Evolutionary conservation across 2,329 filamentous ascomycete genomes (phyloP).

Genomic region (Talaromyces verruculosus): DNA sequence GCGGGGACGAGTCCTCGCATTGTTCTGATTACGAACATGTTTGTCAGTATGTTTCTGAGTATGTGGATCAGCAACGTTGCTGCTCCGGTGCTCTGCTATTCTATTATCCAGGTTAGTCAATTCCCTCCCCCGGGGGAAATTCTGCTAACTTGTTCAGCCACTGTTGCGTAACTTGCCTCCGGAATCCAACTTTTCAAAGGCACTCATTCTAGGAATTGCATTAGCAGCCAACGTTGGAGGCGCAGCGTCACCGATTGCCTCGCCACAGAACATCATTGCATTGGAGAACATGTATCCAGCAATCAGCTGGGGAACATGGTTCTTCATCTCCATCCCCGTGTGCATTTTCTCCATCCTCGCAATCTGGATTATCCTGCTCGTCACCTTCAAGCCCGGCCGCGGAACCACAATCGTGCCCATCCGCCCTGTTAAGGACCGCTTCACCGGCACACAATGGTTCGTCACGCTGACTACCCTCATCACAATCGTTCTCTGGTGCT

Average conservation of each 20-base stretch:
- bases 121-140: background rate
- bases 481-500: conserved; percentile 91
- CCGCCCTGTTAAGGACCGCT: conserved; percentile 81
- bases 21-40: conserved; percentile 96
- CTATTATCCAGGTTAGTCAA: conserved; percentile 78
- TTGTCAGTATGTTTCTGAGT: conserved; percentile 93
- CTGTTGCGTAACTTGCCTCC: conserved; percentile 89
- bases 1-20: conserved; percentile 86
- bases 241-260: conserved; percentile 94
- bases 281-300: conserved; percentile 91
- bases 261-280: conserved; percentile 95
- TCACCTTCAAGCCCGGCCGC: conserved; percentile 79
- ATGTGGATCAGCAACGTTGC: conserved; percentile 99
- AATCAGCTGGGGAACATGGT: conserved; percentile 94
- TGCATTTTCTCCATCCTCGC: conserved; percentile 83
- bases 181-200: conserved; percentile 91
- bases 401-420: conserved; percentile 91
- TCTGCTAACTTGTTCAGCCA: conserved; percentile 55
- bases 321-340: conserved; percentile 91
- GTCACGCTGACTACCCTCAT: conserved; percentile 77
- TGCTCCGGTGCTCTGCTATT: conserved; percentile 93
- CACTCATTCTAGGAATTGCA: conserved; percentile 91
- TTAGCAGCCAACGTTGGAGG: conserved; percentile 94
- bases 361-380: conserved; percentile 84
- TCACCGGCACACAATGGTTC: conserved; percentile 89